Base-by-base conservation (phyloP, 139 green algal genomes). In the Auxenochlorella pyrenoidosa region DNA sequence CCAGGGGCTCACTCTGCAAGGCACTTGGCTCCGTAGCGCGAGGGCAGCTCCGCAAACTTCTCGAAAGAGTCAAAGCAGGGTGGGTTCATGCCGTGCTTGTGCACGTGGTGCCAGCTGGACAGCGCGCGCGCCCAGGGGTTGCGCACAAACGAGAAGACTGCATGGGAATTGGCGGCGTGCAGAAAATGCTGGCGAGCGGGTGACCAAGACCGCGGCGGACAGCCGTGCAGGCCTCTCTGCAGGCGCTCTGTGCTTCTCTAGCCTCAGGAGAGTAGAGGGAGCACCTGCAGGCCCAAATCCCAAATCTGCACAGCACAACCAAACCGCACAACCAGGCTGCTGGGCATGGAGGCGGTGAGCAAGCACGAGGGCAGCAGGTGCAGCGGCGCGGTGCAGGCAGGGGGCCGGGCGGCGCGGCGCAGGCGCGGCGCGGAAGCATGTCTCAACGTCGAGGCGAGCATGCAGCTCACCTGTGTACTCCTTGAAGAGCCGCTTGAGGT, bases 121-220 rank as follows among this genome's bases (percentile, higher is more conserved):
- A 85, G 59, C 13, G 80, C 80, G 3, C 80, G 63, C 0, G 80
- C 80, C 80, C 80, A 85, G 16, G 80, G 80, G 80, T 85, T 85
- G 80, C 80, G 80, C 80, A 85, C 80, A 63, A 85, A 85, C 5
- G 80, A 85, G 28, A 85, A 85, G 13, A 85, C 80, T 85, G 60
- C 60, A 24, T 6, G n/a, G 26, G 66, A 24, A 13, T 73, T 5
- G 66, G 60, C 24, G 60, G 60, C 12, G 60, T 5, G 60, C 60
- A n/a, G n/a, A n/a, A 68, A 68, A 32, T 6, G 24, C 22, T n/a
- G 60, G 22, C 21, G 12, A 68, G 60, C 60, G 15, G 60, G 5
- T 28, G 38, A 21, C n/a, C n/a, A n/a, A n/a, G n/a, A n/a, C n/a
- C n/a, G n/a, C n/a, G n/a, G n/a, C n/a, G n/a, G n/a, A n/a, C n/a